Percentiles rank a stretch among this genome's conserved stretches.
Conservation (phyloP, 495 filamentous ascomycete species). For the Amorphotheca resinae region DNA sequence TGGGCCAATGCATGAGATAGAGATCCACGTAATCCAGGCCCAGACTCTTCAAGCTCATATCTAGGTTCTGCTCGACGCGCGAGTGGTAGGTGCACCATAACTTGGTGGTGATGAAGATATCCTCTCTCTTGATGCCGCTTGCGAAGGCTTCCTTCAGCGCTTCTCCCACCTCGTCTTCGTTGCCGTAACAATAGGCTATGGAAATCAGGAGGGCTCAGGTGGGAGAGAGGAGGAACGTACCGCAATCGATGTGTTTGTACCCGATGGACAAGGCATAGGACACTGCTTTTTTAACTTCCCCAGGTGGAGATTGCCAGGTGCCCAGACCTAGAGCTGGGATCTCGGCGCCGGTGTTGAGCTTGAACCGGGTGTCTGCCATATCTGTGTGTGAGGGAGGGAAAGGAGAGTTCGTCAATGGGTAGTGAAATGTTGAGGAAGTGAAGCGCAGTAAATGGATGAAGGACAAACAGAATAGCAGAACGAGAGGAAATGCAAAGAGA, state of each 20-base stretch:
- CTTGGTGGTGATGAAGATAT: constrained; percentile 75
- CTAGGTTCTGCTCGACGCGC: constrained; percentile 51
- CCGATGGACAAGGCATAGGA: constrained; percentile 44
- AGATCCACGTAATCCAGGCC: constrained; percentile 74
- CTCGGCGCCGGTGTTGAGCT: constrained; percentile 62
- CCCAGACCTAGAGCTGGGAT: constrained; percentile 70
- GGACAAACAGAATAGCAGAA: too few relatives aligned
- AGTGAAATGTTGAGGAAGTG: too few relatives aligned
- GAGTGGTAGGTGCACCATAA: constrained; percentile 71
- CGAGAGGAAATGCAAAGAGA: too few relatives aligned
- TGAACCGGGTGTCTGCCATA: constrained; percentile 44
- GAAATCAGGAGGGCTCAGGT: neutral
- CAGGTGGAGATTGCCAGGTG: constrained; percentile 63
- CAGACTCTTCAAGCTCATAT: constrained; percentile 57
- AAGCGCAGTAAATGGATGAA: too few relatives aligned
- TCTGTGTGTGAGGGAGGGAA: too few relatives aligned
- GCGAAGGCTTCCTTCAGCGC: constrained; percentile 51
- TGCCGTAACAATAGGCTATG: constrained; percentile 41
- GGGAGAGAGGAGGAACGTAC: constrained; percentile 1
- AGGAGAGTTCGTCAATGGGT: too few relatives aligned
- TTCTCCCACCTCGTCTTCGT: constrained; percentile 44
- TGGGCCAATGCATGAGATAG: constrained; percentile 71
- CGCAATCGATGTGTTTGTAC: constrained; percentile 51
- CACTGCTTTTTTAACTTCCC: constrained; percentile 43
- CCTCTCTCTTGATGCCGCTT: constrained; percentile 56